Evolutionary conservation across 257 asterid species (phyloP), one percentile per base, ranked within the genome.

Genomic region (Asclepias syriaca): DNA sequence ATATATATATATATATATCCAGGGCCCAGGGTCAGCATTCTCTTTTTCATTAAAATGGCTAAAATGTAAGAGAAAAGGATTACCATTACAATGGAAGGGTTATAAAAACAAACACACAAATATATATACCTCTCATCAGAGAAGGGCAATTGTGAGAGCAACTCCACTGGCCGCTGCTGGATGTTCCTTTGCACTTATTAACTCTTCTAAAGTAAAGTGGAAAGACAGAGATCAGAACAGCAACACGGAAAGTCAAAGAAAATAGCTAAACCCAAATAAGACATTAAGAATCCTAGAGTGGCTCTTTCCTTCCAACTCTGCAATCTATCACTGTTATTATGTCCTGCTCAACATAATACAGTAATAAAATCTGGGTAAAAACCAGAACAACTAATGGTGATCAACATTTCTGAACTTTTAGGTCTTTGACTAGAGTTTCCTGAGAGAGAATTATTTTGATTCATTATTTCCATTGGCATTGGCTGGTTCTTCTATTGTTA

Each of bases 151-250:
- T 66, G 91, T 73, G 75, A 83, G 84, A 84, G 89, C 91, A 77
- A 87, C 77, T 85, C 97, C 98, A 80, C 88, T 86, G 2, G 87
- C 91, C 63, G 77, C 59, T 75, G 77, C 89, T 54, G 97, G 96
- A 46, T 88, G 85, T 72, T 94, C 91, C 77, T 84, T 87, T 19
- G 84, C 78, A 22, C 61, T 71, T 58, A 70, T 76, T 81, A 91
- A 71, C 79, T 82, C 96, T 83, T 79, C 98, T 93, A 71, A 49
- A 29, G 66, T 54, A 70, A 54, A 59, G 61, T 34, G 39, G 39
- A 34, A 34, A 34, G 45, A 63, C 27, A 21, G 37, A n/a, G 22
- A 32, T 48, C 39, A 64, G 46, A 21, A n/a, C 46, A 56, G 49
- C 54, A 32, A 49, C 48, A 39, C 72, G 58, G 46, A 45, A 59